Evolutionary conservation across 2,329 filamentous ascomycete species (phyloP).

Genomic region (Atkinsonella texensis): DNA sequence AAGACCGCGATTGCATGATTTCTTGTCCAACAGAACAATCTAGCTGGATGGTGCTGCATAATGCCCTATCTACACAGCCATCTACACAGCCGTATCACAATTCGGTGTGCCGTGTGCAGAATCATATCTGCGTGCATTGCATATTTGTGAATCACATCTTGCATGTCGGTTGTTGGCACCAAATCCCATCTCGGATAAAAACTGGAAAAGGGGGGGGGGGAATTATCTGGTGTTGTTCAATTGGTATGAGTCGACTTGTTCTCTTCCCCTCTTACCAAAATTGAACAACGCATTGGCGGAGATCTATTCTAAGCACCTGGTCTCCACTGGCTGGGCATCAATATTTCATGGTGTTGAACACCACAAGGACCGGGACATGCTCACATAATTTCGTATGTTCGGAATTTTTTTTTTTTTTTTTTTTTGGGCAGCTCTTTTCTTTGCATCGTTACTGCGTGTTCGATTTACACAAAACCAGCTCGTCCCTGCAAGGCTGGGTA

Average conservation of each 20-base stretch:
- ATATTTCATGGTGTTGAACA: not conserved
- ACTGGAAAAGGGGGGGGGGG: not conserved
- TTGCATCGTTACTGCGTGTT: not conserved
- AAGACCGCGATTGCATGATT: constrained; percentile 3
- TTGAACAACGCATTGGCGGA: not conserved
- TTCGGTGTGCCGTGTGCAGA: not conserved
- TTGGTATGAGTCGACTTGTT: not conserved
- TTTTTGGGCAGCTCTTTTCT: constrained; percentile 2
- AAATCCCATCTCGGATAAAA: not conserved
- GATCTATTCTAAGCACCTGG: not conserved
- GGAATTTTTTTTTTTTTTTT: not conserved
- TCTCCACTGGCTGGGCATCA: constrained; percentile 5
- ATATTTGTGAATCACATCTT: not conserved
- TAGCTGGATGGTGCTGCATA: constrained; percentile 3
- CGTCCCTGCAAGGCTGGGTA: constrained; percentile 3
- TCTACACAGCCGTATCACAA: not conserved
- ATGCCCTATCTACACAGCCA: not conserved
- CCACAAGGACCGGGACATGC: not conserved
- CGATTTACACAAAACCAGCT: not conserved
- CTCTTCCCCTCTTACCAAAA: not conserved
- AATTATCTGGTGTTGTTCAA: not conserved
- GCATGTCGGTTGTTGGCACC: not conserved
- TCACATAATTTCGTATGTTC: no score
- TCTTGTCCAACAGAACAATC: constrained; percentile 3
- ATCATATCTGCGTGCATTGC: constrained; percentile 2